Percentiles rank a stretch among this genome's conserved stretches.
Conservation (phyloP, 495 filamentous ascomycete species). For the Hypoxylon cercidicola region DNA sequence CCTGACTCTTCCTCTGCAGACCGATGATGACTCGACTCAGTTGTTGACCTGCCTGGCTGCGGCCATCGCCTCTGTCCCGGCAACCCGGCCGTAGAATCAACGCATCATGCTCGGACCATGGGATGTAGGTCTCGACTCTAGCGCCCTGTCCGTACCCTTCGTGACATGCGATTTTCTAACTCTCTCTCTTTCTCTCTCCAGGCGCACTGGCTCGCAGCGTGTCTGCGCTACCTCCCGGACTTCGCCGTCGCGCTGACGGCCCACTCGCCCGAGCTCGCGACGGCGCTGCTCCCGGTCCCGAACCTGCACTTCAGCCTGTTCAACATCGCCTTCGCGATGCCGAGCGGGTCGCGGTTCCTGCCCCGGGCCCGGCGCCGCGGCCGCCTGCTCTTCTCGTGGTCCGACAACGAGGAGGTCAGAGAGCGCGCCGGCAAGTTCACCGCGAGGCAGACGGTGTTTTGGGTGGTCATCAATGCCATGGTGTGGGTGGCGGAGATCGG, state of each 20-base stretch:
- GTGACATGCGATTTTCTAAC: not conserved
- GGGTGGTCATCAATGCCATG: not conserved
- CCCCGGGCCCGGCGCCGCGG: too few relatives aligned
- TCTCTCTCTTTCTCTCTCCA: slow-evolving; percentile 35
- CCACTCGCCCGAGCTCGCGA: slow-evolving; percentile 51
- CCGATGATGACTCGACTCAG: slow-evolving; percentile 72
- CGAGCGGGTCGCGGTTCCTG: slow-evolving; percentile 63
- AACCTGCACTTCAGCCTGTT: slow-evolving; percentile 54
- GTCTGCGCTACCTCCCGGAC: slow-evolving; percentile 66
- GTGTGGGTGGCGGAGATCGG: not conserved
- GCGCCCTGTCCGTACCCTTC: not conserved
- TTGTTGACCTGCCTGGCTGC: slow-evolving; percentile 72
- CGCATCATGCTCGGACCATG: slow-evolving; percentile 83
- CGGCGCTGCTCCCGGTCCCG: not conserved
- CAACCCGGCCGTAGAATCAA: slow-evolving; percentile 69
- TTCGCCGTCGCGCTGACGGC: slow-evolving; percentile 75
- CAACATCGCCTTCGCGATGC: slow-evolving; percentile 75
- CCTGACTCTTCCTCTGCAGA: slow-evolving; percentile 38
- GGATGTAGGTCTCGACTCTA: slow-evolving; percentile 63
- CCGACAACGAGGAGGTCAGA: not conserved
- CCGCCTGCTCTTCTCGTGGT: too few relatives aligned
- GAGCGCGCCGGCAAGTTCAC: not conserved
- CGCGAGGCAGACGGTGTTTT: not conserved
- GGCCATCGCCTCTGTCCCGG: slow-evolving; percentile 64
- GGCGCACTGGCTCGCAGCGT: slow-evolving; percentile 68